Evolutionary conservation across 257 asterid genomes (phyloP), one percentile per base, ranked within the genome.

Genomic region (Knoxia roxburghii): DNA sequence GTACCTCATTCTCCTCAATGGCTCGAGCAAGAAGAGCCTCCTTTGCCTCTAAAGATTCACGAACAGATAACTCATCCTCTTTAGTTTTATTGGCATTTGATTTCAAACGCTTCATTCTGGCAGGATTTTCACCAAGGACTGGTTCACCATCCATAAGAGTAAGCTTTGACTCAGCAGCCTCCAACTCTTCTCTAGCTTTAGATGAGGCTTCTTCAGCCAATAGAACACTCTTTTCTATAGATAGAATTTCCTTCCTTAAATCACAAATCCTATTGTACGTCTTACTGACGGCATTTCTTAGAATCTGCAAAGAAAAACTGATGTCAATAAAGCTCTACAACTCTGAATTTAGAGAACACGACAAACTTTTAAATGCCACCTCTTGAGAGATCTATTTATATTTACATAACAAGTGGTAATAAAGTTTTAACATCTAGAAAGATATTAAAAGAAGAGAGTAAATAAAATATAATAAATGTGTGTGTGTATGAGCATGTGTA

Each of bases 71-170:
- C 79, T 88, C 97, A 69, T 82, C 84, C 75, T 83, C 85, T 68
- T 80, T 85, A 30, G 95, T 81, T 78, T 73, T 90, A 62, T 87
- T 91, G 66, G 85, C 95, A 61, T 71, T 72, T 61, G 86, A 81
- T 66, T 85, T 88, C 80, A 94, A 72, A 23, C 99, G 95, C 79
- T 79, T 94, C 86, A 90, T 87, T 84, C 86, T 94, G 71, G 73
- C 87, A 30, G 96, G 91, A 71, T 90, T 88, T 84, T 94, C 99
- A 48, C 95, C 86, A 73, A 94, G 84, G 67, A 90, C 99, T 64
- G 96, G 99, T 62, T 90, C 96, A 58, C 96, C 95, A 63, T 90
- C 97, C 80, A 90, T 87, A 35, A 94, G 94, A 40, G 89, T 85
- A 61, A 75, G 89, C 84, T 90, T 90, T 30, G 93, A 76, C 80